Conservation (phyloP, 768 basidiomycete genomes). For the Hygrocybe coccinea region DNA sequence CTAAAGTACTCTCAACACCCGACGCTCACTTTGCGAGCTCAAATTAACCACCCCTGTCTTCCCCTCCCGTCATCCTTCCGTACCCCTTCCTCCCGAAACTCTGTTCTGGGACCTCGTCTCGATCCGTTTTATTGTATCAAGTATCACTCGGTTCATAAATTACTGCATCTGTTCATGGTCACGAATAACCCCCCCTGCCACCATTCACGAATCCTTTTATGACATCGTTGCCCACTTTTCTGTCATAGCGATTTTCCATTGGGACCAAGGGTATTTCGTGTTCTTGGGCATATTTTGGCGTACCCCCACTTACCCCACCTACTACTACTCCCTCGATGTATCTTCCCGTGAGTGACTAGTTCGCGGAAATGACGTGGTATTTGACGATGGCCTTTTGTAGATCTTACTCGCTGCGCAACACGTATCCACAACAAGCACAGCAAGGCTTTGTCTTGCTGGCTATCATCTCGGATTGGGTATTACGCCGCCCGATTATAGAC, state of each 20-base stretch:
- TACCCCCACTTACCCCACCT: background rate
- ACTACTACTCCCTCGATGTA: background rate
- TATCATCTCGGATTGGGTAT: too few species aligned
- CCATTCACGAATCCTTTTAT: background rate
- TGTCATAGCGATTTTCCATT: background rate
- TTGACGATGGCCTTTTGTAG: background rate
- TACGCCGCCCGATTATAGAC: too few species aligned
- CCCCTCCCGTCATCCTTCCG: too few species aligned
- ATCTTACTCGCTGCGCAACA: background rate
- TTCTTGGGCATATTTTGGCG: background rate
- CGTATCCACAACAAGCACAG: background rate
- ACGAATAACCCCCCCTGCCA: background rate
- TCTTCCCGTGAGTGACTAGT: background rate
- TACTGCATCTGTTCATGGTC: background rate
- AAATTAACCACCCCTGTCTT: background rate
- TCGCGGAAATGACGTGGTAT: background rate
- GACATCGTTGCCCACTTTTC: background rate
- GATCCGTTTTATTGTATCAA: conserved; percentile 6
- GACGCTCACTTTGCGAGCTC: background rate
- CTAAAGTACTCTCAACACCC: background rate
- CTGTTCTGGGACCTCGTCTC: background rate
- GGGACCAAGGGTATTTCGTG: background rate
- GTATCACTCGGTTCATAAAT: background rate
- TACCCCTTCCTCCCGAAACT: background rate
- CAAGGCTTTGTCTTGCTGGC: too few species aligned